phyloP scores from a whole-genome alignment of 2,329 filamentous ascomycete genomes.

The Claviceps sp. region DNA sequence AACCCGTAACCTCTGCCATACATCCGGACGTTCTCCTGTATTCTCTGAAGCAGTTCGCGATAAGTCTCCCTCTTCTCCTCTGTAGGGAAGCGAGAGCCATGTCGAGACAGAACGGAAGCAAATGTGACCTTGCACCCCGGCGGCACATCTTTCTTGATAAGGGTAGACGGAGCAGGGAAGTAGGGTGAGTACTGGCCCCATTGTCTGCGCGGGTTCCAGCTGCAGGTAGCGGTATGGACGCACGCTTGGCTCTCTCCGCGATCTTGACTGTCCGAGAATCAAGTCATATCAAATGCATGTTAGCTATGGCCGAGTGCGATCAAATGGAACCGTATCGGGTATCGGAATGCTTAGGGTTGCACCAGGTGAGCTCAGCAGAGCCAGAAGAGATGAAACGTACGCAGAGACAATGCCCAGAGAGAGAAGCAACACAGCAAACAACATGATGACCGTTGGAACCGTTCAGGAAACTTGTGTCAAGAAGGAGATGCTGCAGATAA shows the following conservation, averaged over 20 bases:
- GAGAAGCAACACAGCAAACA: constrained; percentile 7
- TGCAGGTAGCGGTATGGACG: constrained; percentile 28
- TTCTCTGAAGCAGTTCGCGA: constrained; percentile 45
- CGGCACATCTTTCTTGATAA: constrained; percentile 49
- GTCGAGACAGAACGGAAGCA: constrained; percentile 67
- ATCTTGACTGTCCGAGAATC: constrained; percentile 4
- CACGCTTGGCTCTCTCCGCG: constrained; percentile 1
- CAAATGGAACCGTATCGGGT: background rate
- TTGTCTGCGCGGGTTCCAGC: constrained; percentile 44
- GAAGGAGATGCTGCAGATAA: background rate
- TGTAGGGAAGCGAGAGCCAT: constrained; percentile 76
- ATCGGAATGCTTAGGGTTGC: too few species aligned
- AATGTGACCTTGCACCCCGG: constrained; percentile 60
- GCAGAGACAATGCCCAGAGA: constrained; percentile 8
- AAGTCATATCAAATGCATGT: background rate
- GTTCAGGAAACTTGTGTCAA: constrained; percentile 3
- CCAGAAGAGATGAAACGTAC: constrained; percentile 3
- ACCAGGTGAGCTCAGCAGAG: too few species aligned
- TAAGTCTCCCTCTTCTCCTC: constrained; percentile 51
- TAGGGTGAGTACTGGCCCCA: constrained; percentile 92
- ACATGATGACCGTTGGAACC: constrained; percentile 8
- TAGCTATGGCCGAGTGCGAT: background rate
- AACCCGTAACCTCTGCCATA: constrained; percentile 57
- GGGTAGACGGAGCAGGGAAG: constrained; percentile 55
- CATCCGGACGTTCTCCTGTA: constrained; percentile 43